Evolutionary conservation across 148 eudicot species (phyloP).

Genomic region (Vaccinium macrocarpon): DNA sequence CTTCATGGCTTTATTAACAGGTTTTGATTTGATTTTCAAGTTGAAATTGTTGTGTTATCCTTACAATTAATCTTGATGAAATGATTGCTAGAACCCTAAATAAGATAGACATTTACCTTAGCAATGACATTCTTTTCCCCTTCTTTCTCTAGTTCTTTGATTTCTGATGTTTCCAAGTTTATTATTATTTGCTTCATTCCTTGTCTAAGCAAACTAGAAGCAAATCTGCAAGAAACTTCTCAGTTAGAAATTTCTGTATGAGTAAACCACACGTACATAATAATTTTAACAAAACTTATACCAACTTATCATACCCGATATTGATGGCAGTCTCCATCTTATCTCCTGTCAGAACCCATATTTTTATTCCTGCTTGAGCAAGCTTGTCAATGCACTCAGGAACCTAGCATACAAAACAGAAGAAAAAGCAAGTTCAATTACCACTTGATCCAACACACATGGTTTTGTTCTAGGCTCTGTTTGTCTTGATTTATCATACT

Average conservation of each 20-base stretch:
- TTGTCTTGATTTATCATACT: not conserved
- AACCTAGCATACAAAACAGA: constrained; percentile 45
- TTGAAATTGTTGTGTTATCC: not conserved
- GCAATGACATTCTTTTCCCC: constrained; percentile 62
- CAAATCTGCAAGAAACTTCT: constrained; percentile 47
- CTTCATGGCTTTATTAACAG: not conserved
- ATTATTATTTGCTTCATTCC: constrained; percentile 88
- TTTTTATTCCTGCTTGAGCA: constrained; percentile 97
- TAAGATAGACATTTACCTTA: constrained; percentile 41
- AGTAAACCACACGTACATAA: not conserved
- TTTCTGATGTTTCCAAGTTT: constrained; percentile 69
- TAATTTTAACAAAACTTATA: not conserved
- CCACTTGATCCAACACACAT: not conserved
- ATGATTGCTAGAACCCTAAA: not conserved
- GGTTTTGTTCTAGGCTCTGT: not conserved
- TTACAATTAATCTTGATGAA: not conserved
- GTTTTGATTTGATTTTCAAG: not conserved
- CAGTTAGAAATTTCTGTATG: constrained; percentile 21
- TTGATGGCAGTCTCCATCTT: constrained; percentile 99
- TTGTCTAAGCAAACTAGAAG: constrained; percentile 94
- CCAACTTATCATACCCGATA: constrained; percentile 60
- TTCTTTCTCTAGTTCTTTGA: constrained; percentile 59
- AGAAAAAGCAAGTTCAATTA: constrained; percentile 7
- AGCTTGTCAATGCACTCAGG: constrained; percentile 98
- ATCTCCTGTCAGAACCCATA: constrained; percentile 99